Evolutionary conservation across 2,329 filamentous ascomycete species (phyloP).

Genomic region (Penicillium sp.): DNA sequence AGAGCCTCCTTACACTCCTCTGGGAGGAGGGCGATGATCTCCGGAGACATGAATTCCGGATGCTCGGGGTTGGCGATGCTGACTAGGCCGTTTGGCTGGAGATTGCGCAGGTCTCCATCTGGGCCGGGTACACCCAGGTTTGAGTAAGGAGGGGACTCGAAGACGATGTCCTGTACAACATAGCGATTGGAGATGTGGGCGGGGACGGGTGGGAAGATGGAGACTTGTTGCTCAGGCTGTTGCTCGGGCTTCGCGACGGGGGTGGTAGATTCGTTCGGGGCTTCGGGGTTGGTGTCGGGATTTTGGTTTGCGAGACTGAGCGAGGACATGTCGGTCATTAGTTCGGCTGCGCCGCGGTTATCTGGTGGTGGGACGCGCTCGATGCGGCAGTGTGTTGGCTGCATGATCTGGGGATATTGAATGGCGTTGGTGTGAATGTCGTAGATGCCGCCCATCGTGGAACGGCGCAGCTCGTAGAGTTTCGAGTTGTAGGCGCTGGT

Average conservation of each 20-base stretch:
- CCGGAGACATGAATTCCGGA: constrained; percentile 43
- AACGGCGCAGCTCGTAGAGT: constrained; percentile 69
- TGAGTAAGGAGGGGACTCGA: constrained; percentile 62
- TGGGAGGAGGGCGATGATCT: constrained; percentile 50
- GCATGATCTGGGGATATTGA: constrained; percentile 85
- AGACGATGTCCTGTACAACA: constrained; percentile 65
- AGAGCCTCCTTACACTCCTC: constrained; percentile 71
- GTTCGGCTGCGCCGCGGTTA: constrained; percentile 28
- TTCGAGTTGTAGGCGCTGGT: constrained; percentile 80
- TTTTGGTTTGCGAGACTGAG: constrained; percentile 37
- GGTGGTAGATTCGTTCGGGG: constrained; percentile 1
- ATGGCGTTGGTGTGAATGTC: constrained; percentile 92
- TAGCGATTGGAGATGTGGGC: constrained; percentile 64
- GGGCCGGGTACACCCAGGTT: constrained; percentile 62
- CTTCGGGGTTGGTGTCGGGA: constrained; percentile 14
- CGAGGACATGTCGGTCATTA: constrained; percentile 40
- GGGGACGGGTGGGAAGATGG: constrained; percentile 60
- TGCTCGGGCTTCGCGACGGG: constrained; percentile 1
- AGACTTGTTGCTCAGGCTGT: constrained; percentile 17
- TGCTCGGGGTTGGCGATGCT: constrained; percentile 39
- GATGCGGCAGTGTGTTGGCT: constrained; percentile 84
- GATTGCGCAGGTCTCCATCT: constrained; percentile 42
- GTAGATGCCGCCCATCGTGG: constrained; percentile 78
- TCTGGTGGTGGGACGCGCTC: constrained; percentile 66
- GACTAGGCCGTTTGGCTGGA: constrained; percentile 49